Conservation (phyloP, 371 early-diverging fungal genomes). For the Mortierella sp. region DNA sequence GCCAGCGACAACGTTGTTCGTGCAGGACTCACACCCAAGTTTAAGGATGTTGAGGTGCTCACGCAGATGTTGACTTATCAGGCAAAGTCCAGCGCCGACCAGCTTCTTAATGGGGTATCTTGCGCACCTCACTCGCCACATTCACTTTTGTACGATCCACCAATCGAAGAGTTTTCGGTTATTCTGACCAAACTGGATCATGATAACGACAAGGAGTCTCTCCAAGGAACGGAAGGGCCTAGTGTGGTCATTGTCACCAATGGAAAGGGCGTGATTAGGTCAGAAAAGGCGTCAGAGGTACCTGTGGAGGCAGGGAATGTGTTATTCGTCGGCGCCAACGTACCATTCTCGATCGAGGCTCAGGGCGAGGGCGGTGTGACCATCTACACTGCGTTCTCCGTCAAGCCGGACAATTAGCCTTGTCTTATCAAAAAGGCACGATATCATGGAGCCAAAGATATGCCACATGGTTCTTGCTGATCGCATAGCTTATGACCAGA, state of each 20-base stretch:
- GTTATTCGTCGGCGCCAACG: constrained; percentile 74
- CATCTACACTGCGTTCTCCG: constrained; percentile 70
- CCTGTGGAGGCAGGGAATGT: constrained; percentile 64
- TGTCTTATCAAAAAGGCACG: too few species aligned
- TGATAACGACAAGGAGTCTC: constrained; percentile 59
- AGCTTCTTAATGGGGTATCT: constrained; percentile 72
- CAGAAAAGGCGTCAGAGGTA: constrained; percentile 46
- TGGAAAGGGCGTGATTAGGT: constrained; percentile 68
- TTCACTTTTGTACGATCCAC: constrained; percentile 92
- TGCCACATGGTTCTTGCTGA: too few species aligned
- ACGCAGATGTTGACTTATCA: constrained; percentile 94
- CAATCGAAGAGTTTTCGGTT: constrained; percentile 95
- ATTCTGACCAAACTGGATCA: constrained; percentile 66
- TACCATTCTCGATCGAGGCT: constrained; percentile 60
- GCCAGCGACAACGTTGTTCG: constrained; percentile 97
- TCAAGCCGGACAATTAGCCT: constrained; percentile 56
- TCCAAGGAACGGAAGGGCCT: constrained; percentile 79
- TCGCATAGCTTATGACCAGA: too few species aligned
- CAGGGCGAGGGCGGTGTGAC: constrained; percentile 57
- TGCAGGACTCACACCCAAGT: constrained; percentile 98
- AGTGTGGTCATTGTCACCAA: constrained; percentile 85
- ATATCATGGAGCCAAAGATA: too few species aligned
- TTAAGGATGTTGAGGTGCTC: constrained; percentile 94
- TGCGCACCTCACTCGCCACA: constrained; percentile 53
- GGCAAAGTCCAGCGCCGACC: constrained; percentile 78